Evolutionary conservation across 805 yeast species (phyloP).

Genomic region (Isabelozyma gotoi): DNA sequence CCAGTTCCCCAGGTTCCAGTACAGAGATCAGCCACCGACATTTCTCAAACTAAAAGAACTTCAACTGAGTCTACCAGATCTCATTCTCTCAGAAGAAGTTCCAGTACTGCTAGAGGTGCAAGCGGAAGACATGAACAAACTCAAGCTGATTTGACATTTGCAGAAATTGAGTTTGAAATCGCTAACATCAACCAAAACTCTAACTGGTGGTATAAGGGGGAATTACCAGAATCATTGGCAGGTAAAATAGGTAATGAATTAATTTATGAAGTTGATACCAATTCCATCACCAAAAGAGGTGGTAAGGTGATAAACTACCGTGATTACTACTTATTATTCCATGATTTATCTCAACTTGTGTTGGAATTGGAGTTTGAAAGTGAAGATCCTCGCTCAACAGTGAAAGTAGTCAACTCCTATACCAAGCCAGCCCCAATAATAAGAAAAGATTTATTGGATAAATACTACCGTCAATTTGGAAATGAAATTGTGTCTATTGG

Average conservation of each 20-base stretch:
- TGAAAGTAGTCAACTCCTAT: conserved; percentile 29
- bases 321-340: conserved; percentile 70
- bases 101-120: conserved; percentile 6
- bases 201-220: conserved; percentile 68
- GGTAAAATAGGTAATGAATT: conserved; percentile 46
- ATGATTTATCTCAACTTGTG: conserved; percentile 67
- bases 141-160: conserved; percentile 27
- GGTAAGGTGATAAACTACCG: conserved; percentile 48
- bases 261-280: conserved; percentile 65
- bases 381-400: conserved; percentile 53
- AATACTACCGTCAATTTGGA: conserved; percentile 53
- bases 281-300: conserved; percentile 54
- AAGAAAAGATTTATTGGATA: conserved; percentile 49
- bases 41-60: conserved; percentile 4
- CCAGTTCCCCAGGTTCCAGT: conserved; percentile 1
- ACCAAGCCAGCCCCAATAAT: conserved; percentile 43
- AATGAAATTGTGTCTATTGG: conserved; percentile 40
- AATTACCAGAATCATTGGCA: conserved; percentile 55
- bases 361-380: conserved; percentile 58
- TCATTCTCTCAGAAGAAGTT: conserved; percentile 12
- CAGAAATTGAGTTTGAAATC: conserved; percentile 28
- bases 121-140: conserved; percentile 15
- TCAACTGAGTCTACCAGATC: conserved; percentile 14
- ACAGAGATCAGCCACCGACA: conserved; percentile 8
- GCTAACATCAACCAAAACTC: conserved; percentile 23